A percentile compares a stretch with the other conserved stretches of the same genome.
phyloP scores from a whole-genome alignment of 1,139 yeast genomes.

The Magnusiomyces paraingens region DNA sequence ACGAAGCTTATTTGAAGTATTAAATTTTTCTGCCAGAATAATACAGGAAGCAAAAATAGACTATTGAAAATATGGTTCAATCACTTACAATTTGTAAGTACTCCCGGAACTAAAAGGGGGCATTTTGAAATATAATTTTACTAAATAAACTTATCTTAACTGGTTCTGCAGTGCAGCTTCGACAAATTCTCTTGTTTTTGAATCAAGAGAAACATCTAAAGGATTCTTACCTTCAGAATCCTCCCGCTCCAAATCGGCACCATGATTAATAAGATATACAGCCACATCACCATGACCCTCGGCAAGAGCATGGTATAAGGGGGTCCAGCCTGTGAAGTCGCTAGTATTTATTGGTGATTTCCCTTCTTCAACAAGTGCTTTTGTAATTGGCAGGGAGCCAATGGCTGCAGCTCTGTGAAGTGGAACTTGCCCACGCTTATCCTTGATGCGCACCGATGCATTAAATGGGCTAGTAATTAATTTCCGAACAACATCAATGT shows the following conservation, averaged over 20 bases:
- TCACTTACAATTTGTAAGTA: too few species aligned
- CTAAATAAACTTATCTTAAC: too few species aligned
- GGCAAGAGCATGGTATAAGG: conserved; percentile 84
- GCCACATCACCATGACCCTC: conserved; percentile 88
- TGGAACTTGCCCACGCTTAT: conserved; percentile 58
- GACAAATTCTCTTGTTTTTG: conserved; percentile 30
- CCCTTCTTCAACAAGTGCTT: conserved; percentile 41
- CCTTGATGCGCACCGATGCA: conserved; percentile 63
- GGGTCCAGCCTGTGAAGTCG: conserved; percentile 76
- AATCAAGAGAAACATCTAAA: conserved; percentile 54
- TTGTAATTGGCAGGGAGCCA: conserved; percentile 55
- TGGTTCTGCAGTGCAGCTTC: background rate
- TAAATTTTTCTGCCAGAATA: too few species aligned
- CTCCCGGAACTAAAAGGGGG: too few species aligned
- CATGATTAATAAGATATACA: conserved; percentile 49
- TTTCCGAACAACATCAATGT: conserved; percentile 45
- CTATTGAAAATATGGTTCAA: too few species aligned
- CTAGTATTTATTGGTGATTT: conserved; percentile 61
- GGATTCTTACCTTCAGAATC: conserved; percentile 54
- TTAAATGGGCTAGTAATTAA: conserved; percentile 42
- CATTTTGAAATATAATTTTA: too few species aligned
- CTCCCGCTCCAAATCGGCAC: conserved; percentile 52
- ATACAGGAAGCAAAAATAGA: too few species aligned
- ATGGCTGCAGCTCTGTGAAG: conserved; percentile 79
- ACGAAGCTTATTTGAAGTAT: too few species aligned